Evolutionary conservation across 768 basidiomycete genomes (phyloP).

Genomic region (Pholiota microspora): DNA sequence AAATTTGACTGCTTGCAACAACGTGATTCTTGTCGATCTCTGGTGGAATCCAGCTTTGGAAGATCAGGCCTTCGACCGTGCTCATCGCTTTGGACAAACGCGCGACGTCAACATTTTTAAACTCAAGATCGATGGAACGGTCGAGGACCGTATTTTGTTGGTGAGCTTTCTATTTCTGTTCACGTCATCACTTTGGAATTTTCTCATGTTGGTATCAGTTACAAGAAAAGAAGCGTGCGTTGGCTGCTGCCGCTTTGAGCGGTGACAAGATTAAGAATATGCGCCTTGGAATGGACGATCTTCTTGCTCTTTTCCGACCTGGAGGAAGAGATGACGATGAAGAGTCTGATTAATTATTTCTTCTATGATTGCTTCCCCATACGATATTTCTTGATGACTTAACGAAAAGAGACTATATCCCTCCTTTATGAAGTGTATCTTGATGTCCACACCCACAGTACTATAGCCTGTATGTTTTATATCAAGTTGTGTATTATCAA

Average conservation of each 20-base stretch:
- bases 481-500: too few species aligned
- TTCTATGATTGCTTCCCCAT: too few species aligned
- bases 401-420: too few species aligned
- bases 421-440: too few species aligned
- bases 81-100: constrained; percentile 87
- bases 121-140: constrained; percentile 81
- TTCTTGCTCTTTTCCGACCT: constrained; percentile 74
- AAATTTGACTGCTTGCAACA: constrained; percentile 90
- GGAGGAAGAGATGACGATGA: constrained; percentile 61
- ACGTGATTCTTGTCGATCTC: constrained; percentile 88
- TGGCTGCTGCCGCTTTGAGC: constrained; percentile 81
- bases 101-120: constrained; percentile 87
- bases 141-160: constrained; percentile 82
- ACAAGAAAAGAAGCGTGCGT: constrained; percentile 88
- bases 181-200: background rate
- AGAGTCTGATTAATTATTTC: constrained; percentile 18
- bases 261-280: constrained; percentile 87
- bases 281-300: constrained; percentile 82
- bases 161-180: constrained; percentile 32
- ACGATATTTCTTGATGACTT: too few species aligned
- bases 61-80: constrained; percentile 93
- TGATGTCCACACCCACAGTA: too few species aligned
- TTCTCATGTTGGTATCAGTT: constrained; percentile 40
- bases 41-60: constrained; percentile 96
- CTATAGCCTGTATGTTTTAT: too few species aligned